Conservation (phyloP, 441 rosid species). For the Populus hybrid region DNA sequence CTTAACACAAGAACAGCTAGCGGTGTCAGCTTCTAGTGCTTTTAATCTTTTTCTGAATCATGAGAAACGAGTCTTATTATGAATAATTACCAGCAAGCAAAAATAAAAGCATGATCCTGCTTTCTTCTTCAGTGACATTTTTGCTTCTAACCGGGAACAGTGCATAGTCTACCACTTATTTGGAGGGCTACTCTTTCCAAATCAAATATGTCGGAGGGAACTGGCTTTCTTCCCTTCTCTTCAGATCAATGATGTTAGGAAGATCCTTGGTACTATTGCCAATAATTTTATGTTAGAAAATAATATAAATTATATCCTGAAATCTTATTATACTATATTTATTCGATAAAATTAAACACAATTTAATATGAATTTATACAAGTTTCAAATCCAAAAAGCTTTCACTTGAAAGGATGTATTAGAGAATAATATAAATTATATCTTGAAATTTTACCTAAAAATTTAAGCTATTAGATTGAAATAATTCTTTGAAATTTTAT, state of each 20-base stretch:
- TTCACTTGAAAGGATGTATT: too few relatives aligned
- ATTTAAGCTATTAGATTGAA: too few relatives aligned
- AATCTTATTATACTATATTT: too few relatives aligned
- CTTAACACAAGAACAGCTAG: too few relatives aligned
- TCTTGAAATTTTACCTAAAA: too few relatives aligned
- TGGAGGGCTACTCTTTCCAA: background rate
- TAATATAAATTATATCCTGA: too few relatives aligned
- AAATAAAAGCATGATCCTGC: background rate
- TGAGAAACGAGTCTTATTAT: background rate
- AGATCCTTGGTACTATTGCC: constrained; percentile 46
- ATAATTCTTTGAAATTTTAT: background rate
- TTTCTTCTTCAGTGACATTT: background rate
- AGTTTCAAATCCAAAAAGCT: too few relatives aligned
- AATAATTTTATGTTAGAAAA: constrained; percentile 19
- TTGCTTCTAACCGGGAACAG: background rate
- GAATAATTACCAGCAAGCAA: background rate
- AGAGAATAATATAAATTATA: too few relatives aligned
- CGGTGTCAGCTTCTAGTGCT: too few relatives aligned
- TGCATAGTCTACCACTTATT: background rate
- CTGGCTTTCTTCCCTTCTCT: background rate
- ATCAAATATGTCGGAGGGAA: too few relatives aligned
- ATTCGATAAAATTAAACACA: too few relatives aligned
- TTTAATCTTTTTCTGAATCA: background rate
- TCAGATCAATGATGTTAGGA: constrained; percentile 64
- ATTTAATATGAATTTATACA: too few relatives aligned